Conservation (phyloP, 139 green algal genomes). For the Tetraselmis chui region DNA sequence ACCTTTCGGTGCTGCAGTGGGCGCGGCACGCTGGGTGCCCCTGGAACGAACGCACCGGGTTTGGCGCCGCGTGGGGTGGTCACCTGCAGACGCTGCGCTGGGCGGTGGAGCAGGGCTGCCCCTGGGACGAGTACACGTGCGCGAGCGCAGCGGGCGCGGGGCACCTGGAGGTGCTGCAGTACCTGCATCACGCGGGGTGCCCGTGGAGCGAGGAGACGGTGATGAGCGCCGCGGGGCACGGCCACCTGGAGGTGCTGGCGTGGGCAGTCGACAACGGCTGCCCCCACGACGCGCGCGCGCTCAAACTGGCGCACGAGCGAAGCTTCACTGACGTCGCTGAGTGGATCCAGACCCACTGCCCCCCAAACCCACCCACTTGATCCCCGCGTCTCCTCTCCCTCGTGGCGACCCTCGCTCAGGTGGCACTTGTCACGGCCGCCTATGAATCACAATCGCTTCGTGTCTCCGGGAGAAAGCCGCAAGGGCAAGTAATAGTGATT, state of each 20-base stretch:
- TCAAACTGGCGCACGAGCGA: not conserved
- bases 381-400: no score
- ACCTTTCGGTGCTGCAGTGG: not conserved
- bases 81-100: slow-evolving; percentile 4
- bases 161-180: slow-evolving; percentile 7
- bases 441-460: no score
- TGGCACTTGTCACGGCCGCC: no score
- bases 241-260: not conserved
- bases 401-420: no score
- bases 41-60: not conserved
- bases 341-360: not conserved
- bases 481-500: no score
- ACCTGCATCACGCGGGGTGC: not conserved
- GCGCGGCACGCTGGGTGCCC: not conserved
- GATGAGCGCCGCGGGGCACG: slow-evolving; percentile 1
- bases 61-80: not conserved
- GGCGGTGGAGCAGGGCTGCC: slow-evolving; percentile 1
- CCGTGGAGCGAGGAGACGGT: not conserved
- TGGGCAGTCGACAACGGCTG: slow-evolving; percentile 3
- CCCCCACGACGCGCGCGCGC: not conserved
- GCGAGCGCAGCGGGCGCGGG: not conserved
- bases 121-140: slow-evolving; percentile 5
- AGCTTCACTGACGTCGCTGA: not conserved
- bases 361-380: no score
- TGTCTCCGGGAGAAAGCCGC: no score